A percentile compares a stretch with the other conserved stretches of the same genome.
Evolutionary conservation across 2,329 filamentous ascomycete genomes (phyloP).

Genomic region (Paecilomyces variotii): DNA sequence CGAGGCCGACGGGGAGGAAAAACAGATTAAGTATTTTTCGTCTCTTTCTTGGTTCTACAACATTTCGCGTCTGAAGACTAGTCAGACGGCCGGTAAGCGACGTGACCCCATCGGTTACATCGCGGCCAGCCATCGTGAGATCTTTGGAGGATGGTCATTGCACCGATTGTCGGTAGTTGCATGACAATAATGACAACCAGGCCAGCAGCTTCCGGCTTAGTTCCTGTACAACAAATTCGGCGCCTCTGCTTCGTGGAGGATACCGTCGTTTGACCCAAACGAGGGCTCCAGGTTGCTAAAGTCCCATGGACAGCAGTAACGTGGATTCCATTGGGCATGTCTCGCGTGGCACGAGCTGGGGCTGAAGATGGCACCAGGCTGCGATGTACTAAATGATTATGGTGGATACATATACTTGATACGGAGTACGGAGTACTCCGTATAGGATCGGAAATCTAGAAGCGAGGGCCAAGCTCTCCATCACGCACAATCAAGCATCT

Average conservation of each 20-base stretch:
- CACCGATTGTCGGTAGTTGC: background rate
- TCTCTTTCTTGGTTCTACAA: background rate
- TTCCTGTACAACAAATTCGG: background rate
- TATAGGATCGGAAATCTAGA: background rate
- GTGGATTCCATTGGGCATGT: background rate
- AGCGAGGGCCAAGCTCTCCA: background rate
- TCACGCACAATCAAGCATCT: background rate
- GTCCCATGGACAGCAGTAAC: background rate
- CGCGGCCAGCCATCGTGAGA: background rate
- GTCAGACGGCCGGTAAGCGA: constrained; percentile 30
- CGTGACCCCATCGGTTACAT: background rate
- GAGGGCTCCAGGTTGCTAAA: background rate
- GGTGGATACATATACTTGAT: background rate
- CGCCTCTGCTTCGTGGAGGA: background rate
- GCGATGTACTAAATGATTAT: background rate
- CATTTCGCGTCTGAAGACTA: background rate
- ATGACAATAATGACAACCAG: background rate
- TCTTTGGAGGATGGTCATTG: background rate
- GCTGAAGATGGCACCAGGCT: background rate
- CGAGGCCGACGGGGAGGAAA: background rate
- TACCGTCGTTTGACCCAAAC: background rate
- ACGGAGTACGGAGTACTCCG: too few relatives aligned
- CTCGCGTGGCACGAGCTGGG: background rate
- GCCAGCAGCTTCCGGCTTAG: background rate
- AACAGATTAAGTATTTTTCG: background rate